Evolutionary conservation across 805 yeast species (phyloP).

Genomic region (Myxozyma kluyveri): DNA sequence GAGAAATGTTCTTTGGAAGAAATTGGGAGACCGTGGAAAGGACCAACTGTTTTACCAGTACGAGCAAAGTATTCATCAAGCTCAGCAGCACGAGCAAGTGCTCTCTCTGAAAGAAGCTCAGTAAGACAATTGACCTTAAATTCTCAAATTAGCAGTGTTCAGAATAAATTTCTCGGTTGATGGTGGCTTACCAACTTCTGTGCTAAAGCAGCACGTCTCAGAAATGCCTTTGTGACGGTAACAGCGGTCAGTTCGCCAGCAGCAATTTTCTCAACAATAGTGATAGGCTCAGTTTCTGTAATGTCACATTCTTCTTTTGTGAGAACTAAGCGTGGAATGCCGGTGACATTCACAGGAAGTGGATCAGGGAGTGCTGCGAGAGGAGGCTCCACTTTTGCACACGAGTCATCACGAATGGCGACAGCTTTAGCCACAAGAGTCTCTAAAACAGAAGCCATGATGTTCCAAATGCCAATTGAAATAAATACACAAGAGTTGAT

Average conservation of each 20-base stretch:
- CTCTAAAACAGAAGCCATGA: constrained; percentile 12
- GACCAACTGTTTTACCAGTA: constrained; percentile 58
- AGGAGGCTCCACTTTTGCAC: constrained; percentile 30
- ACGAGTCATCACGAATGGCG: constrained; percentile 30
- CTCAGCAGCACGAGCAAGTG: constrained; percentile 45
- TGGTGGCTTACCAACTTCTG: constrained; percentile 44
- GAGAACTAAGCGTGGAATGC: constrained; percentile 38
- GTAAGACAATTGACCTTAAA: constrained; percentile 44
- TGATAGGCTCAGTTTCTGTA: constrained; percentile 43
- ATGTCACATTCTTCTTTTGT: constrained; percentile 44
- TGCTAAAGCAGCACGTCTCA: constrained; percentile 49
- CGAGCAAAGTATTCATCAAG: constrained; percentile 50
- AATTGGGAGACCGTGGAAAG: constrained; percentile 67
- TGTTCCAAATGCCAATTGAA: no score
- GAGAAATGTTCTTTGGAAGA: constrained; percentile 66
- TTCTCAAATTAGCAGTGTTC: background rate
- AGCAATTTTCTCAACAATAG: constrained; percentile 41
- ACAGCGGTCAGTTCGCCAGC: constrained; percentile 44
- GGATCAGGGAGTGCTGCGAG: constrained; percentile 29
- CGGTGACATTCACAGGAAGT: constrained; percentile 26
- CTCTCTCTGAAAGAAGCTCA: constrained; percentile 49
- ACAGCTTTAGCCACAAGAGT: constrained; percentile 24
- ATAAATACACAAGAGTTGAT: no score
- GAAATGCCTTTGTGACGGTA: constrained; percentile 48
- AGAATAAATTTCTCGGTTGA: background rate